Evolutionary conservation across 768 basidiomycete species (phyloP).

Genomic region (Pulveroboletus ravenelii): DNA sequence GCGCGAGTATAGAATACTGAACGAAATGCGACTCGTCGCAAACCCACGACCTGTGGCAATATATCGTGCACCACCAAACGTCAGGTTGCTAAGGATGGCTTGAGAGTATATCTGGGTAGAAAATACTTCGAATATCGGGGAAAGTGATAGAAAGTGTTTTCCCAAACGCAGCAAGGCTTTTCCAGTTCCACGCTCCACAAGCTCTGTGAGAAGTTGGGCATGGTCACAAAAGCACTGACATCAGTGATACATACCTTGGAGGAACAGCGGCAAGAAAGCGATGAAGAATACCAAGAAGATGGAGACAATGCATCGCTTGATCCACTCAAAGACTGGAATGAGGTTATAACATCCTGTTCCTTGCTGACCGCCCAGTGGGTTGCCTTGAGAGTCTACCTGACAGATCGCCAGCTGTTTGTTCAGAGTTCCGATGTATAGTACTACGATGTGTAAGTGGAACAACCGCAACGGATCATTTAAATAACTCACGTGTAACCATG

Average conservation of each 20-base stretch:
- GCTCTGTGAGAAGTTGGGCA: conserved; percentile 47
- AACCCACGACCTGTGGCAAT: conserved; percentile 99
- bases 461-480: not conserved
- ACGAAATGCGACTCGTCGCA: conserved; percentile 93
- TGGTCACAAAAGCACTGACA: not conserved
- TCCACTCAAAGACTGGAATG: conserved; percentile 96
- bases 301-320: conserved; percentile 91
- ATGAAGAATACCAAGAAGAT: conserved; percentile 99
- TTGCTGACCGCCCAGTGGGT: conserved; percentile 76
- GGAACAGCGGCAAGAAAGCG: conserved; percentile 92
- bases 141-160: conserved; percentile 96
- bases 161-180: conserved; percentile 89
- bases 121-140: conserved; percentile 98
- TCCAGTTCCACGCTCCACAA: conserved; percentile 94
- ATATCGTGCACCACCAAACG: conserved; percentile 97
- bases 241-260: conserved; percentile 64
- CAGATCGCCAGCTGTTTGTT: conserved; percentile 93
- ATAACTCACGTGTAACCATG: conserved; percentile 82
- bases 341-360: conserved; percentile 86
- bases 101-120: conserved; percentile 98
- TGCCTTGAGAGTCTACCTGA: conserved; percentile 73
- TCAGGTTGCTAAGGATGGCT: conserved; percentile 93
- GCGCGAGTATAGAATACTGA: conserved; percentile 95
- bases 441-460: conserved; percentile 34
- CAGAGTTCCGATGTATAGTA: conserved; percentile 92